Evolutionary conservation across 2,329 filamentous ascomycete genomes (phyloP).

Genomic region (Talaromyces albobiverticillius): DNA sequence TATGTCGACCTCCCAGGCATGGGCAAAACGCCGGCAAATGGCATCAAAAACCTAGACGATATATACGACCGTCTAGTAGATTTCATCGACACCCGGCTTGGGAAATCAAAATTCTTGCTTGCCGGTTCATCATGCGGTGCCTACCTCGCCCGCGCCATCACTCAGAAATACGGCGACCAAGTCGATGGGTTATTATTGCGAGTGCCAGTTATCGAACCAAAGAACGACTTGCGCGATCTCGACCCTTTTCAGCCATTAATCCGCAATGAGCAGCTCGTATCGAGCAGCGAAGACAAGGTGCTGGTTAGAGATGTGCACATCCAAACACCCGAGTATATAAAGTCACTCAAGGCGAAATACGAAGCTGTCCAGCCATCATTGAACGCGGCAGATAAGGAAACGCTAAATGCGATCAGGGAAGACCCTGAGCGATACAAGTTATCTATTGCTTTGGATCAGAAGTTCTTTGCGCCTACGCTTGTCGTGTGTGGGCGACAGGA

Average conservation of each 20-base stretch:
- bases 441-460: conserved; percentile 20
- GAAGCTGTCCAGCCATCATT: conserved; percentile 18
- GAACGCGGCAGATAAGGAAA: conserved; percentile 20
- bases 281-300: conserved; percentile 20
- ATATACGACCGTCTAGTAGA: conserved; percentile 23
- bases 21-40: conserved; percentile 25
- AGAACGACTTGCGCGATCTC: conserved; percentile 23
- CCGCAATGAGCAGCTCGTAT: conserved; percentile 23
- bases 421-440: conserved; percentile 25
- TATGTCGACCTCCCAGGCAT: conserved; percentile 31
- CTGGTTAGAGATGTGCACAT: conserved; percentile 24
- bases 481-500: conserved; percentile 29
- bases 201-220: conserved; percentile 27
- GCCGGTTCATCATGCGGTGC: conserved; percentile 28
- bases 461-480: conserved; percentile 28
- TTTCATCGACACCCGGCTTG: conserved; percentile 27
- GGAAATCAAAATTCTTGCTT: conserved; percentile 22
- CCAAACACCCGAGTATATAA: conserved; percentile 26
- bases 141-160: conserved; percentile 27
- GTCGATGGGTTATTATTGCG: conserved; percentile 27
- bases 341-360: conserved; percentile 22
- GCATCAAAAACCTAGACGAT: conserved; percentile 25
- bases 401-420: conserved; percentile 24
- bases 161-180: conserved; percentile 23
- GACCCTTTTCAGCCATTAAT: conserved; percentile 25